Conservation (phyloP, 1,284 basidiomycete species). For the Trametes polyzona region DNA sequence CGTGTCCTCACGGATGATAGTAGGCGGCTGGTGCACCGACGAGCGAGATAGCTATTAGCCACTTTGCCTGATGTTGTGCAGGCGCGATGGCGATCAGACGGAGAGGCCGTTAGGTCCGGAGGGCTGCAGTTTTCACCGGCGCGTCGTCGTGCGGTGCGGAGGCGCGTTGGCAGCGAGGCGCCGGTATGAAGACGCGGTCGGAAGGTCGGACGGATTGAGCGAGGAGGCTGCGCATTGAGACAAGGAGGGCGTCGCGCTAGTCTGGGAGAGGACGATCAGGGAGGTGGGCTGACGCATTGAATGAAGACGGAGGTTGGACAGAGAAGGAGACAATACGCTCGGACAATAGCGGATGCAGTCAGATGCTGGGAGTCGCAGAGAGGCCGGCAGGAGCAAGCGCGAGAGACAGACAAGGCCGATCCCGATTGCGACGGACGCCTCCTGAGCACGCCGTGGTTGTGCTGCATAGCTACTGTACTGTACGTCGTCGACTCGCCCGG, state of each 20-base stretch:
- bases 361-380: conserved; percentile 2
- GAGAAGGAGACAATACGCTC: conserved; percentile 19
- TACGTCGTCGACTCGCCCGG: background rate
- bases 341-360: conserved; percentile 18
- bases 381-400: conserved; percentile 4
- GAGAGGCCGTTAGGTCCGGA: background rate
- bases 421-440: background rate
- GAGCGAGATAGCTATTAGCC: background rate
- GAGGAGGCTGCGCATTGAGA: background rate
- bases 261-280: conserved; percentile 6
- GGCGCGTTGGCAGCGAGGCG: background rate
- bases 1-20: too few species aligned
- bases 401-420: background rate
- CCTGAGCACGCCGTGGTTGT: background rate
- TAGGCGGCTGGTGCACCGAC: too few species aligned
- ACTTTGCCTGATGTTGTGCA: background rate
- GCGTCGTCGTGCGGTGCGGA: background rate
- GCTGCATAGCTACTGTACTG: too few species aligned
- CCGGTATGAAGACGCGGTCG: conserved; percentile 6
- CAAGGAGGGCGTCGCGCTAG: background rate
- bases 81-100: background rate
- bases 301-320: conserved; percentile 16
- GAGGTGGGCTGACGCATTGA: conserved; percentile 18
- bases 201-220: background rate
- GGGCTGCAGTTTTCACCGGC: background rate